Conservation (phyloP, 495 filamentous ascomycete genomes). For the Halenospora varia region DNA sequence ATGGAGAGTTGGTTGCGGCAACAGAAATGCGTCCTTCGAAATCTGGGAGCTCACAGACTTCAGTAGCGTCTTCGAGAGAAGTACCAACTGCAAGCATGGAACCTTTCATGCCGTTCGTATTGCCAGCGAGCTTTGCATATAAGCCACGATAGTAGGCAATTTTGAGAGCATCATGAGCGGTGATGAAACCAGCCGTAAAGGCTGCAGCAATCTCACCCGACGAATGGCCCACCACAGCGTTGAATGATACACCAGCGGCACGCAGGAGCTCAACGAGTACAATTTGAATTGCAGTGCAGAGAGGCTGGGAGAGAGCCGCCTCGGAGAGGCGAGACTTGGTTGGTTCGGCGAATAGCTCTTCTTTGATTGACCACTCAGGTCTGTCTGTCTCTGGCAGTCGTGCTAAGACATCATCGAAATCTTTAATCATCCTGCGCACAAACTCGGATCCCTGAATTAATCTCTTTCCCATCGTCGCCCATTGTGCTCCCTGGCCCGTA, state of each 20-base stretch:
- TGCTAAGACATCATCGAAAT: constrained; percentile 39
- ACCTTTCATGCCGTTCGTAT: constrained; percentile 27
- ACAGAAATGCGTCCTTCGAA: constrained; percentile 34
- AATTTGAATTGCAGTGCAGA: constrained; percentile 44
- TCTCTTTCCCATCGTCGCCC: constrained; percentile 54
- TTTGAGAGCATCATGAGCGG: constrained; percentile 36
- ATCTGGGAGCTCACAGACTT: constrained; percentile 27
- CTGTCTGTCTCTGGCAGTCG: constrained; percentile 28
- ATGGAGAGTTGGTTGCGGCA: constrained; percentile 43
- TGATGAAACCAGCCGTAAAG: constrained; percentile 35
- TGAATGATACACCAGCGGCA: constrained; percentile 33
- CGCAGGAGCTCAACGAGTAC: constrained; percentile 41
- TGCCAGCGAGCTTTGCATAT: constrained; percentile 12
- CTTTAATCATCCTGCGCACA: constrained; percentile 25
- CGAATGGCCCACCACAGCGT: constrained; percentile 53
- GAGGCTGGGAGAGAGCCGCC: constrained; percentile 42
- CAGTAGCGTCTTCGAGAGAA: constrained; percentile 35
- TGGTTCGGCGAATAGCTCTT: constrained; percentile 32
- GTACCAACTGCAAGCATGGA: constrained; percentile 51
- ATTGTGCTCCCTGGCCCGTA: constrained; percentile 35
- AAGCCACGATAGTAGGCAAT: constrained; percentile 51
- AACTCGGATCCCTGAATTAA: constrained; percentile 32
- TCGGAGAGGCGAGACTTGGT: constrained; percentile 32
- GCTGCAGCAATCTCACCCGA: constrained; percentile 56
- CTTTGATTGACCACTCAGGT: constrained; percentile 42